These are phyloP conservation scores for Geotrichum australiense DNA, from an alignment of 1,139 yeast species.

Conservation along the genomic window DNA sequence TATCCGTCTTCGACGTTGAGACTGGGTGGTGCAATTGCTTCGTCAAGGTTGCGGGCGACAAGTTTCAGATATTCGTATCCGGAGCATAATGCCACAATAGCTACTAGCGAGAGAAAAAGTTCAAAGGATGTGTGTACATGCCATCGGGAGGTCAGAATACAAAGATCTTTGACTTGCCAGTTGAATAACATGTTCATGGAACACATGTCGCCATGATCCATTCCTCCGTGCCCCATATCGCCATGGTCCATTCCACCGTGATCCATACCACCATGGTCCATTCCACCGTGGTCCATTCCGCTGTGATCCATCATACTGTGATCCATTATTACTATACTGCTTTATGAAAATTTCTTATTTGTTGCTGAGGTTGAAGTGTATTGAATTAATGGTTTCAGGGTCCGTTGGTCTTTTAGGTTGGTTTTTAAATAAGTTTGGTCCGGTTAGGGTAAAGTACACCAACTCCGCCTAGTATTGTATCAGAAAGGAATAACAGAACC, in stretches of 20 bases:
- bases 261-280: slow-evolving; percentile 12
- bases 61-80: slow-evolving; percentile 56
- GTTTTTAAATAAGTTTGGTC: no score
- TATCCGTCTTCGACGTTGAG: background rate
- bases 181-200: slow-evolving; percentile 79
- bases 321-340: no score
- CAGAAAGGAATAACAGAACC: no score
- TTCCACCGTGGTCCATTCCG: slow-evolving; percentile 13
- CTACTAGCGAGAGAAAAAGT: slow-evolving; percentile 47
- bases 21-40: slow-evolving; percentile 8
- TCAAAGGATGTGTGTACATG: slow-evolving; percentile 51
- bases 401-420: no score
- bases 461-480: no score
- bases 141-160: slow-evolving; percentile 77
- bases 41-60: slow-evolving; percentile 30
- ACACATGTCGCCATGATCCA: slow-evolving; percentile 40
- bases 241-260: slow-evolving; percentile 14
- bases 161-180: slow-evolving; percentile 68
- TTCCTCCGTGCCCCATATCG: slow-evolving; percentile 19
- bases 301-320: no score
- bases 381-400: no score
- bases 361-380: no score
- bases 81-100: slow-evolving; percentile 45
- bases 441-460: no score
- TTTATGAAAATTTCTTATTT: no score